Base-by-base conservation (phyloP, 73 alveolate species). In the Stentor roeselii region DNA sequence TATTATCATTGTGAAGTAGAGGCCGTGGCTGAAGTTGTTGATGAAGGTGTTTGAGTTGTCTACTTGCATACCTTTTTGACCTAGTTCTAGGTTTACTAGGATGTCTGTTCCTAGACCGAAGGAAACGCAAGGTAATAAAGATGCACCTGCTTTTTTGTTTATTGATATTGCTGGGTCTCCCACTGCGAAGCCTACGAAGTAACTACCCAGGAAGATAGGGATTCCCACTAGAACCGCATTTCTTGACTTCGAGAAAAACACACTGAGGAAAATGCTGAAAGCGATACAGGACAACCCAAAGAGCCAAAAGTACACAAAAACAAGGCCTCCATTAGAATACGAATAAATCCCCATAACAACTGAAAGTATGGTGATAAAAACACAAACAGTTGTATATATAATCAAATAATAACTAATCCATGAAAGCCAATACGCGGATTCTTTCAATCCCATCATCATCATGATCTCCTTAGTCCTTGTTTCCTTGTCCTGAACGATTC, bases 371-470 rank as follows among this genome's bases (percentile, higher is more conserved):
- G 98, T 88, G 40, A 94, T 93, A 2, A 89, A 58, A 6, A 92
- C 76, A 2, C 97, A 75, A 90, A 91, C 92, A 59, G 95, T 42
- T 2, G 94, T 67, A 75, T 88, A 90, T 30, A 96, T 91, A 1
- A 92, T 83, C n/a, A 93, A 75, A 87, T 93, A 96, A 88, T 91
- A 85, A 14, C 90, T 86, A 59, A 97, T 90, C 97, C 98, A 96
- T 1, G 99, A 97, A 27, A 93, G 84, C 93, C 96, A 97, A 84
- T 96, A 97, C n/a, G 96, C 89, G 21, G 93, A 83, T 58, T 95
- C 97, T 35, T 89, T 88, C 75, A 97, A 78, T 4, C 99, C 99
- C 99, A 97, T 97, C 86, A 97, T 95, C 90, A 92, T 95, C 99
- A 97, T 97, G 2, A 97, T 95, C 92, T 97, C 99, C 93, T 97